A percentile compares a stretch with the other conserved stretches of the same genome.
Evolutionary conservation across 2,329 filamentous ascomycete genomes (phyloP).

Genomic region (Pestalotiopsis fici): DNA sequence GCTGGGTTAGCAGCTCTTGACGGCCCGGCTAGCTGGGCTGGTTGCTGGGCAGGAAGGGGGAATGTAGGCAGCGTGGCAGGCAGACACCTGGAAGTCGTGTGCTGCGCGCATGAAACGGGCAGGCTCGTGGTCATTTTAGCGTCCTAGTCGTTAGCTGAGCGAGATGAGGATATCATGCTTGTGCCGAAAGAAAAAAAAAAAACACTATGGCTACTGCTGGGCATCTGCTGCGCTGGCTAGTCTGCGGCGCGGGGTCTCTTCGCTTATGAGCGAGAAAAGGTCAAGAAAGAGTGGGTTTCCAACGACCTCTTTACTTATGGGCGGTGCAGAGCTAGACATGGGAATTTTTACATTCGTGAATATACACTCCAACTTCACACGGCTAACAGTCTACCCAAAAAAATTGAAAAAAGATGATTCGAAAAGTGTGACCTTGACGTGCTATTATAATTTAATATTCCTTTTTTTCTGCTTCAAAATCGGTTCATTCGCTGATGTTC

Average conservation of each 20-base stretch:
- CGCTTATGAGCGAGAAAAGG: neutral
- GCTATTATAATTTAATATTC: no score
- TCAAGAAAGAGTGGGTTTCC: neutral
- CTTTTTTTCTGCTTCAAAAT: no score
- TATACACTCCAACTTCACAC: no score
- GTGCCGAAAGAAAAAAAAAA: neutral
- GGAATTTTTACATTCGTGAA: no score
- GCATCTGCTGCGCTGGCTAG: neutral
- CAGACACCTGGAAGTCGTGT: neutral
- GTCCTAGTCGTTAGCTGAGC: neutral
- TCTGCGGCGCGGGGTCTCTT: neutral
- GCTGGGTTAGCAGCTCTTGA: neutral
- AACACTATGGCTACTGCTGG: neutral
- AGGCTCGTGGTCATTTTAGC: neutral
- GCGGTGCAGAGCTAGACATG: no score
- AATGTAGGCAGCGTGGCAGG: neutral
- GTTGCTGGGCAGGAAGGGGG: neutral
- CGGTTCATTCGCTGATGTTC: no score
- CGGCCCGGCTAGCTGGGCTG: neutral
- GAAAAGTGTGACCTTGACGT: no score
- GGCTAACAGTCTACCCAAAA: no score
- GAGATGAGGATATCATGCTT: conserved; percentile 2
- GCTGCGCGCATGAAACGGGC: neutral
- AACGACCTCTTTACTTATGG: neutral
- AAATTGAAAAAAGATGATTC: no score